Conservation (phyloP, 2,329 filamentous ascomycete species). For the Didymella pomorum region DNA sequence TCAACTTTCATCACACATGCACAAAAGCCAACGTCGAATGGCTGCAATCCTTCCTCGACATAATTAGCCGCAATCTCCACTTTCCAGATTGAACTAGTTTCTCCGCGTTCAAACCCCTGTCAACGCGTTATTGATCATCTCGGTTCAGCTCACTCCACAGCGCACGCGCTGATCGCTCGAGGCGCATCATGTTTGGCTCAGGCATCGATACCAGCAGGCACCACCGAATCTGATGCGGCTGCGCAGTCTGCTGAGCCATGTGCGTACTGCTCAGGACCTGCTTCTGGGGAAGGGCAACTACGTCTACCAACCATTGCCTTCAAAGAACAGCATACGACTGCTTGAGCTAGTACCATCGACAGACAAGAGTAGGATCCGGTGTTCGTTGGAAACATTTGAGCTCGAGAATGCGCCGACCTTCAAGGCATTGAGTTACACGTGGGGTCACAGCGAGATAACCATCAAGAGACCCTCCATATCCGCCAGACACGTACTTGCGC, state of each 20-base stretch:
- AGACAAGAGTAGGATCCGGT: not conserved
- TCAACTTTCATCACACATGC: not conserved
- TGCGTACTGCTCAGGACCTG: constrained; percentile 25
- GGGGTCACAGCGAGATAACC: not conserved
- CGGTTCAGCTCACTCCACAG: not conserved
- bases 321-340: not conserved
- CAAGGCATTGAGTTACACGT: not conserved
- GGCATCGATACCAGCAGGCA: not conserved
- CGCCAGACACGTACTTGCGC: not conserved
- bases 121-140: not conserved
- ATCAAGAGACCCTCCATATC: not conserved
- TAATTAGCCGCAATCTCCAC: constrained; percentile 9
- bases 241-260: constrained; percentile 27
- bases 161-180: not conserved
- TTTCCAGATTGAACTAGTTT: constrained; percentile 7
- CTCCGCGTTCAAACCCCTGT: not conserved
- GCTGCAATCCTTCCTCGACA: not conserved
- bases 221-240: not conserved
- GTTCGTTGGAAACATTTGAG: not conserved
- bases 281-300: constrained; percentile 22
- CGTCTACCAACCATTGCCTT: constrained; percentile 25
- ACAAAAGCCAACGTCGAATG: not conserved
- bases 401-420: not conserved
- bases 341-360: not conserved
- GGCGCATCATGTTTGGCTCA: not conserved